Base-by-base conservation (phyloP, 2,329 filamentous ascomycete genomes). In the Exserohilum rostratum region DNA sequence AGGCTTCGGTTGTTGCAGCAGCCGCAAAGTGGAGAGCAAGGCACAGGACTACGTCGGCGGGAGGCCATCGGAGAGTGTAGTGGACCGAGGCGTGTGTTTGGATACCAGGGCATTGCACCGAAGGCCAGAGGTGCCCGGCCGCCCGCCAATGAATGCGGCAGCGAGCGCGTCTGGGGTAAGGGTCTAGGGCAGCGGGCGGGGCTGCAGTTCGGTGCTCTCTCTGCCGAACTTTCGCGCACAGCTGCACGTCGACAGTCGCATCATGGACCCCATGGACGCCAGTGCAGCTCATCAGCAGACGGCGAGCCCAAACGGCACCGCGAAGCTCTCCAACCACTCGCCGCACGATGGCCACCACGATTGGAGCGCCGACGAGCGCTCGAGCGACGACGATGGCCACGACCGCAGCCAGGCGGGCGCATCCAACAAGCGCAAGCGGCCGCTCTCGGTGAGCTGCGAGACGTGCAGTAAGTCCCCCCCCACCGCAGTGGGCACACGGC, bases 391-490 rank as follows among this genome's bases (percentile, higher is more conserved):
- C 11, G 76, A 77, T 27, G 75, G 69, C 15, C 72, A 69, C 7
- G 71, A 72, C 53, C 62, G 69, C 27, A 66, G 65, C 59, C 65
- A 66, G 71, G 70, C 64, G 45, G 71, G 72, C 53, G 57, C 64
- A 20, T 69, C 76, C 45, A 52, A 52, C 47, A 83, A 83, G 70
- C 79, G 80, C 57, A 81, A 80, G 69, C 73, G 82, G 52, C 79
- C 79, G 38, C 76, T 82, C 69, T 78, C 76, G 45, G 82, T 84
- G 30, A 82, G 80, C 66, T 85, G 90, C 70, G 90, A 93, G 76
- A 82, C 90, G 45, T 61, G 53, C 33, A 44, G 55, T 58, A 49
- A 35, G 40, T 42, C 12, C 29, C 33, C 29, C 13, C 33, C 29
- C 13, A 30, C 29, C 17, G 39, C 27, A 25, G 37, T n/a, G 12